Base-by-base conservation (phyloP, 1,284 basidiomycete genomes). In the Stereum hirsutum region DNA sequence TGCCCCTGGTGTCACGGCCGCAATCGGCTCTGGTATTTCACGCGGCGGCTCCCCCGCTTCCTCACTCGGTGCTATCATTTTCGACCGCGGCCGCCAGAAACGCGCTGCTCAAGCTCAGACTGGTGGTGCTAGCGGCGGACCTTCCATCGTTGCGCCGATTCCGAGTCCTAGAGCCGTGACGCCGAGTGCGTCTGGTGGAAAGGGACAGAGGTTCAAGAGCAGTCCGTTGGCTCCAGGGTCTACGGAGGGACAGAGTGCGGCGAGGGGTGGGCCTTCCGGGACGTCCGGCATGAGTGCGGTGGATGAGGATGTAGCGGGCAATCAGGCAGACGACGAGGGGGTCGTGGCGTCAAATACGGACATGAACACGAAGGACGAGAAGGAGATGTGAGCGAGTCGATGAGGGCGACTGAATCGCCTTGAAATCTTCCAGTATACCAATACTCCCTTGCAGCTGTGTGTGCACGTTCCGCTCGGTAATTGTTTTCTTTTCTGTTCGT, bases 151-250 rank as follows among this genome's bases (percentile, higher is more conserved):
- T 19, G 47, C 45, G 19, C 48, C 52, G 40, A 30, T n/a, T n/a
- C n/a, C n/a, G n/a, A n/a, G n/a, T n/a, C n/a, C n/a, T n/a, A n/a
- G 40, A n/a, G 26, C 28, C 21, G 31, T 39, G 15, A 45, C 39
- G 3, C 30, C 50, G 20, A 32, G 40, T 28, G 55, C 41, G n/a
- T 53, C 51, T 49, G 27, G 24, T 5, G 3, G 38, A 8, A 80
- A 73, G 57, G 76, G 69, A n/a, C 63, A 61, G 42, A 65, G 71
- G 50, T 85, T 84, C 61, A 84, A 85, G 73, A 85, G 81, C 54
- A 81, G 74, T 55, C 81, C 78, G 36, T 54, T 72, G 19, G 68
- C 69, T 2, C 57, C 68, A 5, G 64, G 70, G 10, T 60, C 65
- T 24, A 68, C 65, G 14, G 68, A 68, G 53, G 54, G 60, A 46